Conservation (phyloP, 768 basidiomycete species). For the Solioccasus polychromus region DNA sequence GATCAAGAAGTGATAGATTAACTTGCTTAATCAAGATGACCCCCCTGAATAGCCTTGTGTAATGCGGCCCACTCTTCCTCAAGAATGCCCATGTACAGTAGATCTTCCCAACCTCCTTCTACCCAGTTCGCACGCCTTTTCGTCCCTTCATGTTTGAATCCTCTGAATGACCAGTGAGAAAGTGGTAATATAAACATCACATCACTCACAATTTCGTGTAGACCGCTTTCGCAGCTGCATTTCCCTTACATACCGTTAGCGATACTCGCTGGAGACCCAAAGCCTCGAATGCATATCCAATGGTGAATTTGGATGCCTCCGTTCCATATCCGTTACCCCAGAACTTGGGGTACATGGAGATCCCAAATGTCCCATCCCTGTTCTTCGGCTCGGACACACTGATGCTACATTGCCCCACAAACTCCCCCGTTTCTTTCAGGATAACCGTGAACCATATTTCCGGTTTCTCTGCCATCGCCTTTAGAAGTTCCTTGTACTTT, state of each 20-base stretch:
- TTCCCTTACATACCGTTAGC: slow-evolving; percentile 19
- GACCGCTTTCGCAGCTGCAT: slow-evolving; percentile 18
- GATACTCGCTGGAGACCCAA: slow-evolving; percentile 32
- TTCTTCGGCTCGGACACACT: slow-evolving; percentile 20
- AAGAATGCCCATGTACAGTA: slow-evolving; percentile 32
- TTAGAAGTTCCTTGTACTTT: slow-evolving; percentile 6
- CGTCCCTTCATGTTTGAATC: slow-evolving; percentile 34
- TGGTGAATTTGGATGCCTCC: slow-evolving; percentile 33
- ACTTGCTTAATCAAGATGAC: neutral
- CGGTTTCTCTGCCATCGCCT: slow-evolving; percentile 4
- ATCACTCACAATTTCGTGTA: slow-evolving; percentile 32
- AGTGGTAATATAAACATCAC: neutral
- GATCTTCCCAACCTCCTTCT: slow-evolving; percentile 34
- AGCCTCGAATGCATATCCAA: slow-evolving; percentile 31
- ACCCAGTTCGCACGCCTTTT: slow-evolving; percentile 30
- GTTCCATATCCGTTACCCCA: slow-evolving; percentile 36
- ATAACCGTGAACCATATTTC: slow-evolving; percentile 12
- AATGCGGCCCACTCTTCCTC: slow-evolving; percentile 30
- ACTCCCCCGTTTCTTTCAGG: slow-evolving; percentile 2
- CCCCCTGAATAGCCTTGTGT: slow-evolving; percentile 2
- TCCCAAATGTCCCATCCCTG: slow-evolving; percentile 23
- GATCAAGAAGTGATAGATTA: no score
- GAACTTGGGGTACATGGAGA: slow-evolving; percentile 19
- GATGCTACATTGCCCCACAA: slow-evolving; percentile 15
- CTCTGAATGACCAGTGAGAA: slow-evolving; percentile 15